These are phyloP conservation scores for Melastoma candidum DNA, from an alignment of 441 rosid species.

Conservation along the genomic window DNA sequence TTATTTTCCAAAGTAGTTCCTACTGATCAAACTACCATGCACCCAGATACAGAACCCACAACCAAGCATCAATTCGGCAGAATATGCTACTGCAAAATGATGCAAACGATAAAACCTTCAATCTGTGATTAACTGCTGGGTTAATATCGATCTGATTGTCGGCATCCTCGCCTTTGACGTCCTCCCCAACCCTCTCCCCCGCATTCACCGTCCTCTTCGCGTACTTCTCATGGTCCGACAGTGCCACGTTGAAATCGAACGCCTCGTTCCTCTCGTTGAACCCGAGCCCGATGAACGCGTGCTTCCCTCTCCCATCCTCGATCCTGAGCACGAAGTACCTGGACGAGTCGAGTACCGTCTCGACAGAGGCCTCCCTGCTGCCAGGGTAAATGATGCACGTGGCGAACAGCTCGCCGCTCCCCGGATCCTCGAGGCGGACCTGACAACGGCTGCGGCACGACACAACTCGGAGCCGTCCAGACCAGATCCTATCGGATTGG, in stretches of 20 bases:
- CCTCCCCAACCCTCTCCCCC: conserved; percentile 50
- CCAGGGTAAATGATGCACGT: conserved; percentile 85
- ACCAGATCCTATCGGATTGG: conserved; percentile 98
- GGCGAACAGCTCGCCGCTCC: conserved; percentile 80
- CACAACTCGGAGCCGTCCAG: conserved; percentile 91
- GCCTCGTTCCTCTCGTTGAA: conserved; percentile 92
- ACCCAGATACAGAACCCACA: too few relatives aligned
- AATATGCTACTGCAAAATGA: not conserved
- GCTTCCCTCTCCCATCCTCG: conserved; percentile 88
- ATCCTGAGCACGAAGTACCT: conserved; percentile 88
- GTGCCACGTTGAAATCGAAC: conserved; percentile 97
- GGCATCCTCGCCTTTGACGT: conserved; percentile 28
- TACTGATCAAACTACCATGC: too few relatives aligned
- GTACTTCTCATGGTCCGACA: conserved; percentile 93
- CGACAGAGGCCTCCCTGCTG: conserved; percentile 81
- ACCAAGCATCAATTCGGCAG: too few relatives aligned
- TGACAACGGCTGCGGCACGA: conserved; percentile 92
- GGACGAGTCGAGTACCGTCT: conserved; percentile 91
- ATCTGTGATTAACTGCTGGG: conserved; percentile 89
- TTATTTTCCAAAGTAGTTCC: too few relatives aligned
- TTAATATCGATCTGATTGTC: conserved; percentile 81
- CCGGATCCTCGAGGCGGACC: conserved; percentile 96
- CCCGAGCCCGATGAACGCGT: conserved; percentile 89
- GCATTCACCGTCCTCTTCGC: conserved; percentile 59
- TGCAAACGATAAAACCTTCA: conserved; percentile 46